Percentiles rank a stretch among this genome's conserved stretches.
Evolutionary conservation across 192 early-diverging fungal genomes (phyloP).

Genomic region (Entomortierella lignicola): DNA sequence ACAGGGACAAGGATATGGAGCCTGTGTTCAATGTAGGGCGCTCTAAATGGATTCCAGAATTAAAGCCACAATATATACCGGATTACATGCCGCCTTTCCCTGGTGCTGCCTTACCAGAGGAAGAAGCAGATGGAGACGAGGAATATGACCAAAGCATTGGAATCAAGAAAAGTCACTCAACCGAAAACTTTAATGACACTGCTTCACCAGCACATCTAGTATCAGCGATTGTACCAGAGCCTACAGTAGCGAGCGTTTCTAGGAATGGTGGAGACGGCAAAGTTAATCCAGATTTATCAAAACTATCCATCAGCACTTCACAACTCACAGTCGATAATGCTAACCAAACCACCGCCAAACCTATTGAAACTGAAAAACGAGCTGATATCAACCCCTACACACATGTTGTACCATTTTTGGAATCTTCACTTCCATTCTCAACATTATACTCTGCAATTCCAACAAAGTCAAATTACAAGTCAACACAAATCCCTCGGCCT

Average conservation of each 20-base stretch:
- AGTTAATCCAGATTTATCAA: neutral
- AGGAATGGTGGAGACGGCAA: neutral
- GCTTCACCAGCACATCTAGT: slow-evolving; percentile 3
- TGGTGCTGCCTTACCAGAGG: slow-evolving; percentile 9
- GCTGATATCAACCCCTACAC: slow-evolving; percentile 29
- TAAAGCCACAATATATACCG: slow-evolving; percentile 45
- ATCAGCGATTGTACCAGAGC: slow-evolving; percentile 19
- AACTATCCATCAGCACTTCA: slow-evolving; percentile 16
- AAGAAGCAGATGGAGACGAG: neutral
- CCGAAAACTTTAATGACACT: neutral
- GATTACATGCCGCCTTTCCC: slow-evolving; percentile 52
- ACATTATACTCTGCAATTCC: slow-evolving; percentile 25
- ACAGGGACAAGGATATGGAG: neutral
- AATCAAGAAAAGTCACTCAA: slow-evolving; percentile 11
- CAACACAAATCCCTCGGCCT: neutral
- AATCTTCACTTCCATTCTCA: slow-evolving; percentile 21
- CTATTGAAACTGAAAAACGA: neutral
- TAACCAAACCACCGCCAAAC: neutral
- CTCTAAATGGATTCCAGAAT: slow-evolving; percentile 30
- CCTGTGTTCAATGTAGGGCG: neutral
- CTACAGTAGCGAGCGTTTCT: neutral
- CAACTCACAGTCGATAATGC: neutral
- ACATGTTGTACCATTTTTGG: slow-evolving; percentile 23
- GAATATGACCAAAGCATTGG: neutral
- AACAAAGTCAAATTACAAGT: neutral